Conservation (phyloP, 768 basidiomycete genomes). For the Collybia sp. region DNA sequence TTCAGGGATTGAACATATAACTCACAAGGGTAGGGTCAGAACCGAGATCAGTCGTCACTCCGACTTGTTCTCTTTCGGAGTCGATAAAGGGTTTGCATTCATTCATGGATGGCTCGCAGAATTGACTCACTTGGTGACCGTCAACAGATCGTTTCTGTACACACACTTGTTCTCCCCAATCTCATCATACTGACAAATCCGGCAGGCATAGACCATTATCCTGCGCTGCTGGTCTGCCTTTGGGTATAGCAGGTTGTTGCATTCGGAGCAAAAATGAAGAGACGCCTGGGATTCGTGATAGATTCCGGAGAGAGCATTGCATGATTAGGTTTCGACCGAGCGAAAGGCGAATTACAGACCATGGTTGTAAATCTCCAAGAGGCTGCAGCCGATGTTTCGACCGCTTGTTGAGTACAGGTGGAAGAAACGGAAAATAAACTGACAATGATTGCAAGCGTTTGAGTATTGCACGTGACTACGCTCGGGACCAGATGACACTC, state of each 20-base stretch:
- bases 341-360: no score
- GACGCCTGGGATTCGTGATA: conserved; percentile 48
- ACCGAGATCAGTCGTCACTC: conserved; percentile 84
- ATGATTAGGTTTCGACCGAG: no score
- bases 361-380: no score
- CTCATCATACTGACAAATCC: conserved; percentile 87
- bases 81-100: conserved; percentile 1
- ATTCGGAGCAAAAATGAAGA: conserved; percentile 89
- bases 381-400: no score
- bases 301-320: no score
- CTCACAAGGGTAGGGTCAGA: conserved; percentile 84
- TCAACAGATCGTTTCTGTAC: conserved; percentile 89
- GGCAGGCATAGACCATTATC: conserved; percentile 86
- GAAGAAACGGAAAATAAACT: no score
- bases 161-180: conserved; percentile 85
- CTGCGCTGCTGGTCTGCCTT: conserved; percentile 85
- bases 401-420: no score
- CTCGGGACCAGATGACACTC: no score
- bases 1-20: conserved; percentile 1
- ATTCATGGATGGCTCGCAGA: conserved; percentile 13
- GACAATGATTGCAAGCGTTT: no score
- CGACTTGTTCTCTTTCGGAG: conserved; percentile 77
- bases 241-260: conserved; percentile 93
- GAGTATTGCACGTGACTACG: no score
- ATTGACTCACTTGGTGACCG: conserved; percentile 77